Conservation (phyloP, 2,329 filamentous ascomycete species). For the Talaromyces verruculosus region DNA sequence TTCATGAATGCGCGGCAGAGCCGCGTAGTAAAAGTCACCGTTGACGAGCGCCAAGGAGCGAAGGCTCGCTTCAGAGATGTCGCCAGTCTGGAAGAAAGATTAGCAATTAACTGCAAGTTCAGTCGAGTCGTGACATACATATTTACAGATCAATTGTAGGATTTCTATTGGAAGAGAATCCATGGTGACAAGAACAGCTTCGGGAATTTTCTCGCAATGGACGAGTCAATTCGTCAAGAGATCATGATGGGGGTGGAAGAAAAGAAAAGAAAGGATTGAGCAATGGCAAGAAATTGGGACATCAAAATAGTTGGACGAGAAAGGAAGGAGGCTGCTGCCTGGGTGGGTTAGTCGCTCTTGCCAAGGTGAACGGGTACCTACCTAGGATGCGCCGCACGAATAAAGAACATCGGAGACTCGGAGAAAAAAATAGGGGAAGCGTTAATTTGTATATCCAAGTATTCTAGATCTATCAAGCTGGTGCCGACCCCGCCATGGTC, state of each 20-base stretch:
- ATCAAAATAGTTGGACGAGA: background rate
- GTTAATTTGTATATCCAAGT: background rate
- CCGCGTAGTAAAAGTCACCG: background rate
- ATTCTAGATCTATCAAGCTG: background rate
- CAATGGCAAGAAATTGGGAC: too few relatives aligned
- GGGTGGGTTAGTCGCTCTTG: background rate
- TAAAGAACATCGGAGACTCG: background rate
- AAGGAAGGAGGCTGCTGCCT: background rate
- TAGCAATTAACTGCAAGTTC: background rate
- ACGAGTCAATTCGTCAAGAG: too few relatives aligned
- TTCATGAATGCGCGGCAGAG: constrained; percentile 2
- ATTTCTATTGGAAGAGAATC: background rate
- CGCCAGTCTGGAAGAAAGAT: background rate
- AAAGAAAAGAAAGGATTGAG: too few relatives aligned
- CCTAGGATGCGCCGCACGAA: background rate
- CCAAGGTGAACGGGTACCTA: too few relatives aligned
- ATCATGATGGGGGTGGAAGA: too few relatives aligned
- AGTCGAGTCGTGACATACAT: background rate
- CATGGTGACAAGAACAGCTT: background rate
- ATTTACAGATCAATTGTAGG: constrained; percentile 1
- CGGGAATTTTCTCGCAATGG: too few relatives aligned
- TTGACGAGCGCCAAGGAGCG: constrained; percentile 5
- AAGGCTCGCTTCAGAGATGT: constrained; percentile 1
- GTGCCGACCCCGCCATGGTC: constrained; percentile 11
- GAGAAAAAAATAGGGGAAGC: background rate